Evolutionary conservation across 345 rosid genomes (phyloP), one percentile per base, ranked within the genome.

Genomic region (Pistacia integerrima): DNA sequence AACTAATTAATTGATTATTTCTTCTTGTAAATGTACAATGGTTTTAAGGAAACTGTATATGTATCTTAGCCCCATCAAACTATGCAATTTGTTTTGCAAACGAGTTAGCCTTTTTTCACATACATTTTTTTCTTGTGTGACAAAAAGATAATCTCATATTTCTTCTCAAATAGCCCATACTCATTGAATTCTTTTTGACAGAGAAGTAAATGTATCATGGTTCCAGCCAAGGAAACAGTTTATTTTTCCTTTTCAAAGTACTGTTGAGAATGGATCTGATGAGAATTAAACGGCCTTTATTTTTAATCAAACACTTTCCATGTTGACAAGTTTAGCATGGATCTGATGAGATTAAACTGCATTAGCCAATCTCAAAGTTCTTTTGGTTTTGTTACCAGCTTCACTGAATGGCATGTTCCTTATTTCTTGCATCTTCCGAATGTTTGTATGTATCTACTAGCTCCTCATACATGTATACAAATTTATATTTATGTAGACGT

Each of bases 151-250:
- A 58, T 44, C 38, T 3, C 17, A 30, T 54, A 4, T 28, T 16
- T 69, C 36, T 69, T 20, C 54, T 69, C 8, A 44, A 55, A 44
- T 16, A 1, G 30, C 49, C 28, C 12, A 44, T 41, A 38, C 64
- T 38, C 0, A 13, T 71, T 71, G 55, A 58, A 58, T 11, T 62
- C 33, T 70, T 22, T 46, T 8, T 25, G 0, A 14, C 57, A 22
- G 8, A 71, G 65, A 71, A 17, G 8, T 44, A 28, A 62, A 11
- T 49, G 18, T 22, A 17, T 17, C 3, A 18, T 17, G 14, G 17
- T 73, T 72, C 25, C 75, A 25, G 66, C 57, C 64, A 38, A 71
- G 55, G 28, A 48, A 25, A 59, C 66, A 41, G 44, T 59, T 41
- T 14, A 54, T 54, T 30, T 3, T 51, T 60, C 17, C 22, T 18